Conservation (phyloP, 768 basidiomycete genomes). For the Inosperma sp. region DNA sequence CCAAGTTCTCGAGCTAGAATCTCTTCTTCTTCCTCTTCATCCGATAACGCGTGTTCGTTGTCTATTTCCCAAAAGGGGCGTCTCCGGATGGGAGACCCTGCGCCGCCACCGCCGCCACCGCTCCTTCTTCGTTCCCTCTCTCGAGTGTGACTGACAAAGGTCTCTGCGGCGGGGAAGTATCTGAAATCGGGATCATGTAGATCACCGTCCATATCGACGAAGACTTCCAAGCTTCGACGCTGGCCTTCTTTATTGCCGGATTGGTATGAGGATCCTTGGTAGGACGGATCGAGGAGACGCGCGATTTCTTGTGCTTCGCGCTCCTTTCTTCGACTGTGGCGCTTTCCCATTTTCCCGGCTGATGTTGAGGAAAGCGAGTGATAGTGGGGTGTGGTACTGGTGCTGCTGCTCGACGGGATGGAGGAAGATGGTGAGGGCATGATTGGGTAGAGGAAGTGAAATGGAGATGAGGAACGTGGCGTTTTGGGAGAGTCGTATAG, state of each 20-base stretch:
- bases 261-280: slow-evolving; percentile 5
- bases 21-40: slow-evolving; percentile 9
- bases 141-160: slow-evolving; percentile 2
- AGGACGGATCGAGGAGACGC: slow-evolving; percentile 11
- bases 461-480: too few species aligned
- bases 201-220: slow-evolving; percentile 9
- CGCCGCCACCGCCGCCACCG: neutral
- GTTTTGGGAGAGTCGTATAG: too few species aligned
- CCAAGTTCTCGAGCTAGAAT: slow-evolving; percentile 3
- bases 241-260: neutral
- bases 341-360: neutral
- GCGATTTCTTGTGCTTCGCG: slow-evolving; percentile 8
- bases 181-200: slow-evolving; percentile 15
- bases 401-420: neutral
- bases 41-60: neutral
- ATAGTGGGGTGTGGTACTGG: neutral
- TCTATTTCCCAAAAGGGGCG: slow-evolving; percentile 6
- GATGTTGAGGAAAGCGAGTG: slow-evolving; percentile 4
- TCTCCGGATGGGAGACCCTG: neutral
- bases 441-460: too few species aligned
- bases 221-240: slow-evolving; percentile 6
- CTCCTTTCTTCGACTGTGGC: neutral
- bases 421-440: too few species aligned
- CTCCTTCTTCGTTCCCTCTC: neutral
- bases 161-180: slow-evolving; percentile 10